Conservation (phyloP, 2,329 filamentous ascomycete species). For the Calcarisporium arbuscula region DNA sequence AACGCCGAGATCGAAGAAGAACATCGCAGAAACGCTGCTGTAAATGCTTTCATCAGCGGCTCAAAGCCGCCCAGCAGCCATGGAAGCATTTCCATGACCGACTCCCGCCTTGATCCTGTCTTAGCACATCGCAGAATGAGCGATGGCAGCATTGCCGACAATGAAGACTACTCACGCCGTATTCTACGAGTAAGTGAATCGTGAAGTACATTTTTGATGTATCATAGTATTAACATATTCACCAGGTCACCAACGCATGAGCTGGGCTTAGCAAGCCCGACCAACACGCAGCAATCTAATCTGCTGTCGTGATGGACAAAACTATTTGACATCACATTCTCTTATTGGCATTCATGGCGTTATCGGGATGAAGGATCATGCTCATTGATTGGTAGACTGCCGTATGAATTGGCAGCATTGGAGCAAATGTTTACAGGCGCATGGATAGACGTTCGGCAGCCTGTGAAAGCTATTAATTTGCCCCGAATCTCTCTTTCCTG, state of each 20-base stretch:
- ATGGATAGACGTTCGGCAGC: slow-evolving; percentile 23
- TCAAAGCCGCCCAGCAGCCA: slow-evolving; percentile 57
- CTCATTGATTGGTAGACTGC: slow-evolving; percentile 25
- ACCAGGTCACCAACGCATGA: slow-evolving; percentile 55
- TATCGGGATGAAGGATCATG: slow-evolving; percentile 32
- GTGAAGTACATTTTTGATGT: neutral
- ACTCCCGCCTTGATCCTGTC: slow-evolving; percentile 80
- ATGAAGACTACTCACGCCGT: slow-evolving; percentile 91
- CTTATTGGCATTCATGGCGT: slow-evolving; percentile 36
- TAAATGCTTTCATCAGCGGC: slow-evolving; percentile 67
- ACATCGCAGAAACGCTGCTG: slow-evolving; percentile 72
- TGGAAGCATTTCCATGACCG: slow-evolving; percentile 64
- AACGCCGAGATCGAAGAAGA: slow-evolving; percentile 78
- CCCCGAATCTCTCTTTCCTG: too few species aligned
- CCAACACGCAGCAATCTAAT: too few species aligned
- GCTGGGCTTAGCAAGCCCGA: too few species aligned
- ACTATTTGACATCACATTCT: slow-evolving; percentile 12
- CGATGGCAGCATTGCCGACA: slow-evolving; percentile 93
- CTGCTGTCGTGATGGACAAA: slow-evolving; percentile 25
- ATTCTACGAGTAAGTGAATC: slow-evolving; percentile 74
- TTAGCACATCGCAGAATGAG: slow-evolving; percentile 81
- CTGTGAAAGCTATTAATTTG: slow-evolving; percentile 8
- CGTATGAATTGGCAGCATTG: slow-evolving; percentile 31
- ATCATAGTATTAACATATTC: neutral
- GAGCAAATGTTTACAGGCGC: slow-evolving; percentile 23